These are phyloP conservation scores for Botryotinia calthae DNA, from an alignment of 2,329 filamentous ascomycete genomes.

Conservation along the genomic window DNA sequence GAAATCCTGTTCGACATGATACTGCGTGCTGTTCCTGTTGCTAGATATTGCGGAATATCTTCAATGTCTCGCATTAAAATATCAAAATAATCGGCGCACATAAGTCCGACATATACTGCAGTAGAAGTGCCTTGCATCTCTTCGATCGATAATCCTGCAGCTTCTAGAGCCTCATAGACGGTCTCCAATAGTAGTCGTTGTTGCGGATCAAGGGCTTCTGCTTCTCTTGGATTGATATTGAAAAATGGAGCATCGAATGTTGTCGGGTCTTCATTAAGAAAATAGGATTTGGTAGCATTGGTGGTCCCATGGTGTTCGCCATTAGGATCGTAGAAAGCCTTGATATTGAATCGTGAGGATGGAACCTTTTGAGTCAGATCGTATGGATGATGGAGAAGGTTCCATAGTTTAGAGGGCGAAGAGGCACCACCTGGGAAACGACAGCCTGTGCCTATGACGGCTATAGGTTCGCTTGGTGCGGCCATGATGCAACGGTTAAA, in stretches of 20 bases:
- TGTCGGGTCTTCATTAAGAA: conserved; percentile 37
- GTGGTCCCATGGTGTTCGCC: conserved; percentile 40
- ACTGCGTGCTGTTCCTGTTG: conserved; percentile 37
- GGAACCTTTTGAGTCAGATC: conserved; percentile 33
- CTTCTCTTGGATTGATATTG: conserved; percentile 32
- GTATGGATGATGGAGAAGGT: conserved; percentile 33
- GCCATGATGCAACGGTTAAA: not conserved
- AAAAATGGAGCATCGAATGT: conserved; percentile 42
- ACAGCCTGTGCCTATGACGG: conserved; percentile 40
- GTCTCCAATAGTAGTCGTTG: conserved; percentile 34
- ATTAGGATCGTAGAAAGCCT: conserved; percentile 52
- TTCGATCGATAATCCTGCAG: conserved; percentile 18
- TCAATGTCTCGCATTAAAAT: conserved; percentile 16
- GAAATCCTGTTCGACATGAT: conserved; percentile 33
- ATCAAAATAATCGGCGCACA: conserved; percentile 20
- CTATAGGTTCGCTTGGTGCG: conserved; percentile 33
- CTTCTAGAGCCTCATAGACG: conserved; percentile 34
- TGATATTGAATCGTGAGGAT: conserved; percentile 46
- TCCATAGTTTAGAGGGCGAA: conserved; percentile 41
- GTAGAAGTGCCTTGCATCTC: conserved; percentile 14
- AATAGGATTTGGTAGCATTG: conserved; percentile 31
- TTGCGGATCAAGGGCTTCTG: conserved; percentile 36
- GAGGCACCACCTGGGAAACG: conserved; percentile 39
- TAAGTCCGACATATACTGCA: conserved; percentile 20
- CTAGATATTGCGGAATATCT: conserved; percentile 34